Evolutionary conservation across 768 basidiomycete species (phyloP), one percentile per base, ranked within the genome.

Genomic region (Gymnopilus dilepis): DNA sequence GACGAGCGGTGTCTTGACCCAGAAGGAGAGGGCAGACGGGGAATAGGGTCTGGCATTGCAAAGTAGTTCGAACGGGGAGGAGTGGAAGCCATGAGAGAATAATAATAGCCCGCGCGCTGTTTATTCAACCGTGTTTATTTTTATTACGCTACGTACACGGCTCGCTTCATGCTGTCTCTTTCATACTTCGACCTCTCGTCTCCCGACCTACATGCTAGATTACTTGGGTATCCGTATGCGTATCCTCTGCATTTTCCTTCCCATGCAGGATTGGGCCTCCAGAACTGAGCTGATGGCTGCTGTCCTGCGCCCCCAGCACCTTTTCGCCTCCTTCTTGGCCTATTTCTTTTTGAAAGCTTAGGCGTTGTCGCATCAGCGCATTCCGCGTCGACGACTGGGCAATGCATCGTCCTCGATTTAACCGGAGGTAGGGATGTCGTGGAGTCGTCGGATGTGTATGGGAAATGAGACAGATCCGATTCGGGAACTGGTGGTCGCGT

Each of bases 1-100:
- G 92, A 93, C 50, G 81, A 81, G 56, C 91, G 83, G 59, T 83
- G 81, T 59, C 89, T 84, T 54, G 85, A 86, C 12, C 77, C 72
- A n/a, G 81, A 79, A 1, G 86, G 80, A 1, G 86, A 86, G 13
- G 83, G 80, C 19, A 86, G 67, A 41, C 77, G 82, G 9, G 86
- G 83, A 42, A 84, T 79, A 59, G 52, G 43, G 26, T 77, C 68
- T 45, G 80, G 81, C 37, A 86, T 74, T 11, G 70, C 65, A 65
- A 79, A 85, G 15, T 73, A 70, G 38, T 75, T 74, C 24, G 72
- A 69, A 2, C 83, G 82, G 11, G 86, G 85, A 37, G 86, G 85
- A 12, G 86, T 86, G 7, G 77, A 76, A 58, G 74, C 70, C 78
- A 80, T 80, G 51, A 54, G 52, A 54, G 34, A 52, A 45, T 55